Base-by-base conservation (phyloP, 2,329 filamentous ascomycete genomes). In the Ophiostoma piceae region DNA sequence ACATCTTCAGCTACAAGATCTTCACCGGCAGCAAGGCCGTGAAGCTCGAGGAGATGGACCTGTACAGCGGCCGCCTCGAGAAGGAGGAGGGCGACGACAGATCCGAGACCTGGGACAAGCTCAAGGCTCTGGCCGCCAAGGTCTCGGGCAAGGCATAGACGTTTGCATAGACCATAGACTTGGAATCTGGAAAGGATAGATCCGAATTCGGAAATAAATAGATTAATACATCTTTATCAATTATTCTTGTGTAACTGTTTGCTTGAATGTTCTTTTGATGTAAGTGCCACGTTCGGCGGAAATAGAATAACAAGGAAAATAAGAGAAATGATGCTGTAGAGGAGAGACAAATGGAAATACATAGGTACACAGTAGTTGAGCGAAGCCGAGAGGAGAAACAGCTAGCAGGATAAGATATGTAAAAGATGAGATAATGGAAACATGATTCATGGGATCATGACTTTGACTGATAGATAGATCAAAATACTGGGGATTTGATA, bases 41-140 rank as follows among this genome's bases (percentile, higher is more conserved):
- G n/a, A 66, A 66, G 65, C 39, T 66, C 11, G 65, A 66, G 65
- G 65, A 66, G 65, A 66, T 66, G 65, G 65, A 66, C 22, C 65
- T 66, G n/a, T 47, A 66, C 65, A 66, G 37, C 39, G 65, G 65
- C 22, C 65, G 65, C 29, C 39, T 66, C 22, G 65, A 29, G 37
- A 66, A 43, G 65, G 65, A 66, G 22, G 65, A 47, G 65, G 65
- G 65, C 11, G 65, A 66, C 11, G 65, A 66, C 65, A 26, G 12
- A 12, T 43, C 22, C 1, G 65, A 66, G 37, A 66, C 65, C 65
- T 66, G 65, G 65, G 37, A 26, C n/a, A 66, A 66, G 65, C 22
- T 66, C 12, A 66, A 41, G 37, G 65, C 14, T 19, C 1, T 66
- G n/a, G 65, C 39, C 22, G 37, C 39, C 65, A 66, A 66, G 65